phyloP scores from a whole-genome alignment of 2,329 filamentous ascomycete genomes.

The Kalaharituber pfeilii region DNA sequence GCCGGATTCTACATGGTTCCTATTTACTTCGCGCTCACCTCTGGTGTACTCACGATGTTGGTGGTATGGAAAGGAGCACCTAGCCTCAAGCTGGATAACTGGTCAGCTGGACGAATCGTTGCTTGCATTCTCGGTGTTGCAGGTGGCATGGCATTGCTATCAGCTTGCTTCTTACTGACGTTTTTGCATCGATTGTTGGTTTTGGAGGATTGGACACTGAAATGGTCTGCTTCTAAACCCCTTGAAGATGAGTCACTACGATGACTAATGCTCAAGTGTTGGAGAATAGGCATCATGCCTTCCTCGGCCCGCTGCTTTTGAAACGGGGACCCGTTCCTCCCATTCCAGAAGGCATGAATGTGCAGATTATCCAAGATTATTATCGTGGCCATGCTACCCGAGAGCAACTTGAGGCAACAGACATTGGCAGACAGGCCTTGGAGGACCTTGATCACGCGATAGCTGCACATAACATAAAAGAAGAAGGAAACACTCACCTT shows the following conservation, averaged over 20 bases:
- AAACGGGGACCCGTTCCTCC: slow-evolving; percentile 5
- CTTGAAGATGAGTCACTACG: no score
- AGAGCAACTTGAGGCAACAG: slow-evolving; percentile 33
- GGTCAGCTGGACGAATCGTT: slow-evolving; percentile 28
- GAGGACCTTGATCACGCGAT: slow-evolving; percentile 18
- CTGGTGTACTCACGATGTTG: slow-evolving; percentile 39
- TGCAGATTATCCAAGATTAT: slow-evolving; percentile 34
- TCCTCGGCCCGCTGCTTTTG: slow-evolving; percentile 38
- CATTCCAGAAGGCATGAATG: slow-evolving; percentile 17
- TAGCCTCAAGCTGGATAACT: neutral
- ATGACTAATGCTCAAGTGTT: slow-evolving; percentile 40
- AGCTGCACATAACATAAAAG: slow-evolving; percentile 14
- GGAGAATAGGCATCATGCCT: no score
- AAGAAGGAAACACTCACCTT: neutral
- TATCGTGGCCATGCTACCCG: slow-evolving; percentile 40
- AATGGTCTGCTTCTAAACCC: no score
- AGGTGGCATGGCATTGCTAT: slow-evolving; percentile 32
- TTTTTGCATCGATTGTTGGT: slow-evolving; percentile 42
- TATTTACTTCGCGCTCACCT: slow-evolving; percentile 39
- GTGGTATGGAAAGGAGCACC: slow-evolving; percentile 29
- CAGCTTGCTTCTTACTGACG: slow-evolving; percentile 38
- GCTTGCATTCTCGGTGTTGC: slow-evolving; percentile 39
- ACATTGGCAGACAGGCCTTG: slow-evolving; percentile 9
- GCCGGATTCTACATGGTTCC: slow-evolving; percentile 37
- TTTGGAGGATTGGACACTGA: slow-evolving; percentile 32